These are phyloP conservation scores for Limonium bicolor DNA, from an alignment of 148 eudicot genomes.

Conservation along the genomic window DNA sequence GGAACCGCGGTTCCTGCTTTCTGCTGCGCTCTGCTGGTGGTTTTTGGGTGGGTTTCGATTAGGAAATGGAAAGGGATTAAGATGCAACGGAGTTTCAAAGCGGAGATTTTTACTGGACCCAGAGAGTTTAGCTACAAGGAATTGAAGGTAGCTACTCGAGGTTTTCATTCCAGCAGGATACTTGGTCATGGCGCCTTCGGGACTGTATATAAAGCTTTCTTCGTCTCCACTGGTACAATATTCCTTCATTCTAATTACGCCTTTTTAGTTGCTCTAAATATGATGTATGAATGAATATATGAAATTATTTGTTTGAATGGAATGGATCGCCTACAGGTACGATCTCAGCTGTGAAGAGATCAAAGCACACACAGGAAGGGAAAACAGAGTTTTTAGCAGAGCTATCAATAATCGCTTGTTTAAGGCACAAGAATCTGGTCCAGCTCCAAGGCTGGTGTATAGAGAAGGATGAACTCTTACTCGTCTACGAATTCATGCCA, in stretches of 20 bases:
- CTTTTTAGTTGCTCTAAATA: no score
- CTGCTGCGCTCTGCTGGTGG: slow-evolving; percentile 24
- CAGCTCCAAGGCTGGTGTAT: slow-evolving; percentile 51
- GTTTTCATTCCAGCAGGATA: slow-evolving; percentile 44
- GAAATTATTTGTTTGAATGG: no score
- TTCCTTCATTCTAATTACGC: no score
- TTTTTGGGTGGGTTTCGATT: slow-evolving; percentile 29
- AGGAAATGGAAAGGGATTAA: slow-evolving; percentile 26
- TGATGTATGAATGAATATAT: no score
- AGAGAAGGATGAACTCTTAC: slow-evolving; percentile 34
- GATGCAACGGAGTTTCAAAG: slow-evolving; percentile 32
- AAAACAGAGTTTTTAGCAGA: slow-evolving; percentile 48
- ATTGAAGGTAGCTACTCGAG: slow-evolving; percentile 44
- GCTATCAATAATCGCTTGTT: slow-evolving; percentile 27
- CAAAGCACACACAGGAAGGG: slow-evolving; percentile 48
- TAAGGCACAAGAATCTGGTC: slow-evolving; percentile 34
- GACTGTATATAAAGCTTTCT: slow-evolving; percentile 62
- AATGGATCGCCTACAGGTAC: slow-evolving; percentile 7
- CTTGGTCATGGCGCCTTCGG: slow-evolving; percentile 77
- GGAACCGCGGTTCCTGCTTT: slow-evolving; percentile 41
- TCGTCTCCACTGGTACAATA: slow-evolving; percentile 14
- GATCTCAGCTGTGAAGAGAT: slow-evolving; percentile 68
- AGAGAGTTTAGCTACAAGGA: slow-evolving; percentile 60
- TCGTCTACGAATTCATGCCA: slow-evolving; percentile 41
- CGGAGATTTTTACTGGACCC: slow-evolving; percentile 45